Evolutionary conservation across 805 yeast species (phyloP).

Genomic region (Candida rishiriensis): DNA sequence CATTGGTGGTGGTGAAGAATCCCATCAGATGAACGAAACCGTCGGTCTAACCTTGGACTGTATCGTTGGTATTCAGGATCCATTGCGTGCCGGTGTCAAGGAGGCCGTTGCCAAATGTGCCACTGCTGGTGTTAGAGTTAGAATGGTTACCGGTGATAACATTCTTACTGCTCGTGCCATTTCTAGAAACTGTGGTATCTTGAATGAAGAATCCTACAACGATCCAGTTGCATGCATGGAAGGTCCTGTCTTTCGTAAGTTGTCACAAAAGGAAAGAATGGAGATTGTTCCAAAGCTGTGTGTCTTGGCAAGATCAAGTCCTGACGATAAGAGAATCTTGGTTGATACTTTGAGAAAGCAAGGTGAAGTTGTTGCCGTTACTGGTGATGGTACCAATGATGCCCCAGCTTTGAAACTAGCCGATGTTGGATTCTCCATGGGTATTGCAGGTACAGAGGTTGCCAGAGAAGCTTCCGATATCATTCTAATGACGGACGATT

Average conservation of each 20-base stretch:
- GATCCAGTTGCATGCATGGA: conserved; percentile 73
- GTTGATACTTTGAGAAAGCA: conserved; percentile 73
- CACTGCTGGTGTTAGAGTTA: conserved; percentile 87
- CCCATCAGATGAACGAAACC: conserved; percentile 4
- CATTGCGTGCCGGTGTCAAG: conserved; percentile 85
- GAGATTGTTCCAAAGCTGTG: conserved; percentile 66
- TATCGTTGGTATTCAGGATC: conserved; percentile 92
- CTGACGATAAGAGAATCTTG: conserved; percentile 87
- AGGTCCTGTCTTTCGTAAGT: conserved; percentile 82
- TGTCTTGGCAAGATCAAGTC: conserved; percentile 91
- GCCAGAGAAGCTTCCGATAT: conserved; percentile 98
- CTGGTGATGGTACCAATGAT: conserved; percentile 99
- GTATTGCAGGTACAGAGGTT: conserved; percentile 96
- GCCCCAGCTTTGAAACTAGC: conserved; percentile 97
- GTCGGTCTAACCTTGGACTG: conserved; percentile 56
- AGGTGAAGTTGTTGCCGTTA: conserved; percentile 96
- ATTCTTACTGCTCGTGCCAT: conserved; percentile 88
- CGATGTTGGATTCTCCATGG: conserved; percentile 98
- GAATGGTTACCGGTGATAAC: conserved; percentile 99
- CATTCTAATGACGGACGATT: conserved; percentile 95
- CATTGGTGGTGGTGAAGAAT: conserved; percentile 12
- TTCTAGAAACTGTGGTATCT: conserved; percentile 79
- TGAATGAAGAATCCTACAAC: conserved; percentile 45
- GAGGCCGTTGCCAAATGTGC: conserved; percentile 84
- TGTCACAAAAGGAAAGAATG: conserved; percentile 52